Evolutionary conservation across 805 yeast species (phyloP), one percentile per base, ranked within the genome.

Genomic region (Wickerhamiella galacta): DNA sequence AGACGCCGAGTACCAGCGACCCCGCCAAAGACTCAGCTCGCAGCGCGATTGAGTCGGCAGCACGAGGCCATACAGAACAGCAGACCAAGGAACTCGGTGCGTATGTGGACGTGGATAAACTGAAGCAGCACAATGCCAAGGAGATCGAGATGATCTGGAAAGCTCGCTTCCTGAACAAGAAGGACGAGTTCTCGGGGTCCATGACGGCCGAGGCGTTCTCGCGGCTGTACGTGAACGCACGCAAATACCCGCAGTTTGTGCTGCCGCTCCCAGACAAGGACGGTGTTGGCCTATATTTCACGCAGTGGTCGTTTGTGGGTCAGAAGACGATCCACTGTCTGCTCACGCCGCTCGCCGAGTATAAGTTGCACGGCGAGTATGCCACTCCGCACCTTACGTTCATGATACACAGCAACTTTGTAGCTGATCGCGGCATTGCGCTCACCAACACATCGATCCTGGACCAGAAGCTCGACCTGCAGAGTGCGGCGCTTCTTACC

Each of bases 331-430:
- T 80, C 1, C 95, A 90, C 57, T 81, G 93, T 50, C 66, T 90
- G 67, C 63, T 90, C 45, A 90, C 98, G 2, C 73, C 95, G 0
- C 64, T 90, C 41, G 85, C 90, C 2, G 96, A 90, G 56, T 90
- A 72, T 56, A 83, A 87, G 53, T 64, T 83, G 19, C 95, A 87
- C 49, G 71, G 70, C 35, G 95, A 87, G 50, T 90, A 64, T 54
- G 94, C 98, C 7, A 75, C 81, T 50, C 96, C 98, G 1, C 96
- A 90, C 54, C 82, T 95, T 0, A 80, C 94, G 0, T 61, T 90
- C 40, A 70, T 73, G 54, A 78, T 87, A 62, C 95, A 87, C 57
- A 70, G 75, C 28, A 95, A 90, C 35, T 57, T 87, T 32, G 59
- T 51, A 5, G 54, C 47, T 10, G 63, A 64, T 11, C 75, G 79